These are phyloP conservation scores for Primulina eburnea DNA, from an alignment of 257 asterid species.

Conservation along the genomic window DNA sequence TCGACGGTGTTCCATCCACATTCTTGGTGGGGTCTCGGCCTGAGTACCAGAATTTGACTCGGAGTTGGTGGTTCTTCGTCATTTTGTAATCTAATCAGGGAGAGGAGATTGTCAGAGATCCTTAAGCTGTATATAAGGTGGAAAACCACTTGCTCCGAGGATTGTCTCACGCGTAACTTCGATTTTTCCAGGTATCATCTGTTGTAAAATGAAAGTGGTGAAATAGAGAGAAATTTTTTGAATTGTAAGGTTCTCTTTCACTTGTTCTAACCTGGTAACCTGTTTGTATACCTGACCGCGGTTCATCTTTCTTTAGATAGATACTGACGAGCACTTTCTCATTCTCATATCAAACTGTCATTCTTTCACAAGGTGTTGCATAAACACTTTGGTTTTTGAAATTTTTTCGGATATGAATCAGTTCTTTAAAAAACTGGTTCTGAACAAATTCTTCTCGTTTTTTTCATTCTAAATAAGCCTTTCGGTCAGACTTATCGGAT, in stretches of 20 bases:
- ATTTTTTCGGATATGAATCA: no score
- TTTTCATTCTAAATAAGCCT: no score
- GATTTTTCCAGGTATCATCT: constrained; percentile 7
- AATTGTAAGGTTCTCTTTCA: neutral
- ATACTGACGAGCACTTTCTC: no score
- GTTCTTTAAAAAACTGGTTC: no score
- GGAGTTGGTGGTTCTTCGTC: neutral
- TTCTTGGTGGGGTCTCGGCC: neutral
- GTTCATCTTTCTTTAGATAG: neutral
- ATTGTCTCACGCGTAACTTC: neutral
- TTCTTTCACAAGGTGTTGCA: no score
- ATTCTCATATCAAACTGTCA: no score
- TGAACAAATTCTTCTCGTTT: no score
- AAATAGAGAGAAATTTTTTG: neutral
- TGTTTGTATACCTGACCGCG: neutral
- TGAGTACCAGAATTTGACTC: neutral
- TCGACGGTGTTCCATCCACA: neutral
- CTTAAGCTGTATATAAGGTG: constrained; percentile 26
- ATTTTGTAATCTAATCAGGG: constrained; percentile 24
- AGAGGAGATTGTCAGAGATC: constrained; percentile 4
- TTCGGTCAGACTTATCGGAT: no score
- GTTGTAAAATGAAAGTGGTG: neutral
- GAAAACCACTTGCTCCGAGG: neutral
- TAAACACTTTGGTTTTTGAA: no score
- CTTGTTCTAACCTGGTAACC: neutral